Base-by-base conservation (phyloP, 345 rosid species). In the Populus pruinosa region DNA sequence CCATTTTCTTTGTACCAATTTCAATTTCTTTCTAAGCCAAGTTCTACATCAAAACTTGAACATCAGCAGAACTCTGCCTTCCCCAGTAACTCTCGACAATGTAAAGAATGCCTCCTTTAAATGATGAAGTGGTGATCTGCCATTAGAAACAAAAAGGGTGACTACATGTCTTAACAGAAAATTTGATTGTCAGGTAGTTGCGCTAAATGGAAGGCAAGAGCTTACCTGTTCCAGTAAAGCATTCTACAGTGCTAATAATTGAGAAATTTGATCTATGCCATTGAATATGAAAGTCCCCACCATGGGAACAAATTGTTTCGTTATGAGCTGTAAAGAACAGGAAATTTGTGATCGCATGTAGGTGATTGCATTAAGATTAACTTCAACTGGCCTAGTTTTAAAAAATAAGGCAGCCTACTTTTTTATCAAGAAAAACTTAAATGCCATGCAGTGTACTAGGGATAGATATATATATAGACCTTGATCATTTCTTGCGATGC, bases 191-290 rank as follows among this genome's bases (percentile, higher is more conserved):
- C 6, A 35, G 47, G 72, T 44, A 17, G 68, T 44, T 73, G 67
- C 65, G 36, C 41, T 17, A 27, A 6, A 18, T 18, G 66, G 16
- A 29, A 29, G 18, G 67, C 53, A 47, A 50, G 25, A 76, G 56
- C 70, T 63, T 63, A 70, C 78, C 65, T 39, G 38, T 25, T 25
- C 6, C 27, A 38, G 21, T 38, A 62, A 35, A 63, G 59, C 77
- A 64, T 38, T 69, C 77, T 85, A 93, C 76, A 93, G 79, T 9
- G 75, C 75, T 85, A 96, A 83, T 67, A 92, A 70, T 74, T 91
- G 97, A 72, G 98, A 96, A 86, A 87, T 93, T 86, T 96, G 99
- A 83, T 96, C 99, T 39, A 96, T 91, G 85, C 98, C 97, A 44
- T 91, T 93, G 90, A 96, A 96, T 80, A 92, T 85, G 85, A 86